Evolutionary conservation across 352 stramenopile genomes (phyloP), one percentile per base, ranked within the genome.

Genomic region (Globisporangium irregulare): DNA sequence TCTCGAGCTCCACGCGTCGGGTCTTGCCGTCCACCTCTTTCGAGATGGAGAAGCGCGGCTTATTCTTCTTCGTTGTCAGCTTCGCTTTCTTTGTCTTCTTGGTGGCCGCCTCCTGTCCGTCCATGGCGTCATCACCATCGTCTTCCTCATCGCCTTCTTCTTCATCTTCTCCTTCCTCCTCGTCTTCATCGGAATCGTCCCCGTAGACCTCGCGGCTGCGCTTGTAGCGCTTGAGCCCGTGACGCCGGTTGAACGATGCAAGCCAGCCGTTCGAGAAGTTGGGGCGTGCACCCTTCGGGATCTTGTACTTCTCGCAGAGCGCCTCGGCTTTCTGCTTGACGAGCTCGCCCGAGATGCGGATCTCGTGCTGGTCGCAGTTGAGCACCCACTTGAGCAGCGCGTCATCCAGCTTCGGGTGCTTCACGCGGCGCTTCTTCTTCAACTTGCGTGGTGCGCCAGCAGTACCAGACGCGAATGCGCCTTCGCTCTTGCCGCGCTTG

Each of bases 251-350:
- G 57, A 89, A 88, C 57, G 79, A 80, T 34, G 69, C 75, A 65
- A 87, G 77, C 80, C 80, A 91, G 15, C 82, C 80, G 64, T 81
- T 87, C 38, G 82, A 91, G 69, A 87, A 91, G 36, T 69, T 74
- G 71, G 84, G 70, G 58, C 73, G 68, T 25, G 67, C 67, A 12
- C 64, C 50, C 50, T 81, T 64, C 20, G 41, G 10, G 22, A 59
- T 55, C 22, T 65, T 46, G 48, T 80, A 64, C 69, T 87, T 73
- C 59, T 80, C 70, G 4, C 75, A 78, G 36, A 87, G 58, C 10
- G 69, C 66, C 20, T 71, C 46, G 7, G 80, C 79, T 59, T 78
- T 76, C 34, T 75, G 75, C 72, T 77, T 75, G 68, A 79, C 80
- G 60, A 60, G 68, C 15, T 70, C 59, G 24, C 71, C 69, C 46